phyloP scores from a whole-genome alignment of 192 early-diverging fungal species.

The Spizellomyces sp. region DNA sequence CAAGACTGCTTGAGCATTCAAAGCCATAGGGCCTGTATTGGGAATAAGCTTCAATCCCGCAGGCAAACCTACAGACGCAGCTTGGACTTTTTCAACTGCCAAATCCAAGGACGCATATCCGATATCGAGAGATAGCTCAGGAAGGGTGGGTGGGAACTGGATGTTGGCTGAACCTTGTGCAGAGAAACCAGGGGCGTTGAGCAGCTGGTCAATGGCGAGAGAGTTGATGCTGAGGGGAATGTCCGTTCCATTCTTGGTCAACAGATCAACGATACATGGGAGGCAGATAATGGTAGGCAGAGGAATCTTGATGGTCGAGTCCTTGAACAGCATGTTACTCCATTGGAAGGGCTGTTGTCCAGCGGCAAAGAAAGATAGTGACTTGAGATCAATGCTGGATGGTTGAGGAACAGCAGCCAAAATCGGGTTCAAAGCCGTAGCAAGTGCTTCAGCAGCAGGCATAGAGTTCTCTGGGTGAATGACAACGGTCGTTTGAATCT shows the following conservation, averaged over 20 bases:
- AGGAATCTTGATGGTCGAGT: conserved; percentile 13
- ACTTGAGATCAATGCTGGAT: conserved; percentile 30
- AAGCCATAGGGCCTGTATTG: neutral
- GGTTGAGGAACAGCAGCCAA: conserved; percentile 31
- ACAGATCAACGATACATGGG: conserved; percentile 20
- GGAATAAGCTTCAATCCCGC: conserved; percentile 20
- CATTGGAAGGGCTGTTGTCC: conserved; percentile 36
- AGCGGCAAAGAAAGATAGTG: conserved; percentile 36
- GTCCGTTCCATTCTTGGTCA: conserved; percentile 31
- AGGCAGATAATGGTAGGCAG: conserved; percentile 33
- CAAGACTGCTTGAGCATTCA: conserved; percentile 34
- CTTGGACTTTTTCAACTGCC: conserved; percentile 22
- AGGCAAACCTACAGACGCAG: conserved; percentile 28
- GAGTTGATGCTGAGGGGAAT: conserved; percentile 24
- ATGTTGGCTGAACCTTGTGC: conserved; percentile 29
- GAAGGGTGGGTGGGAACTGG: conserved; percentile 21
- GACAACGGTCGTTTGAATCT: conserved; percentile 26
- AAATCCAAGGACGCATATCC: conserved; percentile 34
- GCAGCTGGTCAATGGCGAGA: conserved; percentile 31
- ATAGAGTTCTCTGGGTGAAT: conserved; percentile 36
- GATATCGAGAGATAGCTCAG: conserved; percentile 25
- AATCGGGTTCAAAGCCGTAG: conserved; percentile 44
- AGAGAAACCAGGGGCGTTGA: conserved; percentile 32
- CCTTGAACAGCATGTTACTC: conserved; percentile 37
- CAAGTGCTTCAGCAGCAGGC: conserved; percentile 40